Percentiles rank a stretch among this genome's conserved stretches.
These are phyloP conservation scores for Acer negundo DNA, from an alignment of 345 rosid genomes.

Conservation along the genomic window DNA sequence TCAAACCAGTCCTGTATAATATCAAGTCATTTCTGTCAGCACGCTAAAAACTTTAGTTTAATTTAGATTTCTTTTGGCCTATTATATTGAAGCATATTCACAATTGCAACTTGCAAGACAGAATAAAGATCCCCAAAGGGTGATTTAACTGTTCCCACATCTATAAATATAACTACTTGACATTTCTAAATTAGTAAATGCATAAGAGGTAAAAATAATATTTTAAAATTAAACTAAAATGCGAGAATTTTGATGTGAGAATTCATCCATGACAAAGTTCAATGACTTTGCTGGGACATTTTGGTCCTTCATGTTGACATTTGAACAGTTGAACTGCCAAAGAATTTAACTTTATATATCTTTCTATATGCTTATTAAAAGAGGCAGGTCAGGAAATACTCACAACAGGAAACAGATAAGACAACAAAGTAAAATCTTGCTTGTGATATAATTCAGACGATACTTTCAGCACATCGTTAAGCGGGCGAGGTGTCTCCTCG, in stretches of 20 bases:
- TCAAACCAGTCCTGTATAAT: slow-evolving; percentile 78
- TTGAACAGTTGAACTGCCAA: slow-evolving; percentile 7
- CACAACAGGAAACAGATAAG: slow-evolving; percentile 66
- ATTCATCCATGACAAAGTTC: neutral
- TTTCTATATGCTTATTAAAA: neutral
- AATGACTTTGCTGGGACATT: neutral
- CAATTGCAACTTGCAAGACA: neutral
- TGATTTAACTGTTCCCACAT: neutral
- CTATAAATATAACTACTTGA: neutral
- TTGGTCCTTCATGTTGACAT: neutral
- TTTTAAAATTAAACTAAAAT: neutral
- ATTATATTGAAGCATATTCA: neutral
- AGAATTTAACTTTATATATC: neutral
- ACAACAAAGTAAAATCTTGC: slow-evolving; percentile 60
- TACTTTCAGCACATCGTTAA: slow-evolving; percentile 56
- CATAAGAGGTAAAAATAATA: neutral
- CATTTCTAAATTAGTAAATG: neutral
- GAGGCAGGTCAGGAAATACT: slow-evolving; percentile 31
- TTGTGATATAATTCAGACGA: slow-evolving; percentile 68
- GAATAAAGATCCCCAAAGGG: neutral
- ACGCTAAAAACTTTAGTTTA: slow-evolving; percentile 3
- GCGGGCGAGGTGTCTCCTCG: slow-evolving; percentile 81
- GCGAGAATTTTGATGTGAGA: neutral
- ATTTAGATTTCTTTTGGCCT: neutral
- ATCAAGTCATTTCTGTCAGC: slow-evolving; percentile 20